Conservation (phyloP, 2,329 filamentous ascomycete species). For the Stagonosporopsis rhizophila region DNA sequence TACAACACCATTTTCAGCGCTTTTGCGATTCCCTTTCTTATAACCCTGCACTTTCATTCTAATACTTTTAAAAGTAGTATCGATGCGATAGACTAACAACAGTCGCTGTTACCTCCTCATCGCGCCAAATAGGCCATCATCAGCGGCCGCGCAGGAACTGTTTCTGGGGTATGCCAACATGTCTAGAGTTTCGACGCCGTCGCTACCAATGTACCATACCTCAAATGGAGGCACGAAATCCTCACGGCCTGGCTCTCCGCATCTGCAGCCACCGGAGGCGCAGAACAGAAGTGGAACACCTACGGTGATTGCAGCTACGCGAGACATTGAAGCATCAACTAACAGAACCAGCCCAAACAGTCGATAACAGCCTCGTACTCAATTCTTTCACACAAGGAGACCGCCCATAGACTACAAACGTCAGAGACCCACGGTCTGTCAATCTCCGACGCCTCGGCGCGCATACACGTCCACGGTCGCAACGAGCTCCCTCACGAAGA, state of each 20-base stretch:
- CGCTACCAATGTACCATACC: conserved; percentile 64
- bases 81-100: conserved; percentile 34
- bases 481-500: conserved; percentile 96
- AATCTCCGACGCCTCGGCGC: conserved; percentile 78
- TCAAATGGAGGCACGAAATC: conserved; percentile 40
- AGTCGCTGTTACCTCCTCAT: conserved; percentile 10
- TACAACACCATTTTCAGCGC: conserved; percentile 14
- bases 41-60: conserved; percentile 12
- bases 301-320: conserved; percentile 31
- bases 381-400: conserved; percentile 76
- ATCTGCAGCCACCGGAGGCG: conserved; percentile 37
- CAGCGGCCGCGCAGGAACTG: conserved; percentile 39
- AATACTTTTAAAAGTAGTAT: conserved; percentile 17
- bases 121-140: conserved; percentile 38
- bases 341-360: conserved; percentile 29
- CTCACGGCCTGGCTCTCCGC: conserved; percentile 40
- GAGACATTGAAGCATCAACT: conserved; percentile 1
- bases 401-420: conserved; percentile 77
- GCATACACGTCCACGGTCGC: conserved; percentile 80
- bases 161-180: conserved; percentile 62
- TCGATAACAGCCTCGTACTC: conserved; percentile 62
- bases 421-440: conserved; percentile 85
- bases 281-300: conserved; percentile 39
- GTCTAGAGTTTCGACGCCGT: conserved; percentile 67
- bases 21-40: conserved; percentile 9